These are phyloP conservation scores for Monilinia fructicola DNA, from an alignment of 2,329 filamentous ascomycete species.

Conservation along the genomic window DNA sequence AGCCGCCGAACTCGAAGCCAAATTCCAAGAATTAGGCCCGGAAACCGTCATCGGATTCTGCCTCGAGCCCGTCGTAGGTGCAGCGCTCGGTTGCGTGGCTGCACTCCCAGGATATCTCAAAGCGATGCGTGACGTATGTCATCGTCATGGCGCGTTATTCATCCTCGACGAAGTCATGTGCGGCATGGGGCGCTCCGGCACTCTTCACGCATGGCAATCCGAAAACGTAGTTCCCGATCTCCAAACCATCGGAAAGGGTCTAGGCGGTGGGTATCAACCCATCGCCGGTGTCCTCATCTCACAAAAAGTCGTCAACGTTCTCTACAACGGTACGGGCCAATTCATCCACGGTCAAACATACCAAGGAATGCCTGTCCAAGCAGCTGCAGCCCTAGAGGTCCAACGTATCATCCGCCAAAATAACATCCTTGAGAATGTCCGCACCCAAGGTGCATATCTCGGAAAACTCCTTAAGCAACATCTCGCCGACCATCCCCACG, in stretches of 20 bases:
- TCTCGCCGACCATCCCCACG: constrained; percentile 49
- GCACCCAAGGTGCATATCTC: constrained; percentile 52
- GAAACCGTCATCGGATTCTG: constrained; percentile 66
- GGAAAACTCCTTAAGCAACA: constrained; percentile 46
- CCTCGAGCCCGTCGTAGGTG: constrained; percentile 63
- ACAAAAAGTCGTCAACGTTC: constrained; percentile 49
- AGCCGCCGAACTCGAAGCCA: constrained; percentile 59
- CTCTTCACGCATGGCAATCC: constrained; percentile 56
- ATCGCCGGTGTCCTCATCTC: constrained; percentile 60
- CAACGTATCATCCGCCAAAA: constrained; percentile 58
- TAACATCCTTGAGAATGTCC: constrained; percentile 58
- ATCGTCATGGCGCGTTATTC: constrained; percentile 69
- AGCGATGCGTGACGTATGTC: constrained; percentile 67
- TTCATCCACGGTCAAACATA: constrained; percentile 50
- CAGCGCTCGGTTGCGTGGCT: constrained; percentile 68
- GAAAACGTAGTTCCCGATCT: constrained; percentile 60
- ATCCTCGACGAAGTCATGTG: constrained; percentile 75
- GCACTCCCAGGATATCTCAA: constrained; percentile 66
- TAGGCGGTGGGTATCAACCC: constrained; percentile 63
- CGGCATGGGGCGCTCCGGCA: constrained; percentile 54
- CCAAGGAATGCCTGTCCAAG: constrained; percentile 59
- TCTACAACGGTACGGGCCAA: constrained; percentile 34
- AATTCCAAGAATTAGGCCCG: constrained; percentile 60
- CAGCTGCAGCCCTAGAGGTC: constrained; percentile 62
- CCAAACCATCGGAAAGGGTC: constrained; percentile 64